Percentiles rank a stretch among this genome's conserved stretches.
phyloP scores from a whole-genome alignment of 2,329 filamentous ascomycete species.

The Aspergillus viridinutans region DNA sequence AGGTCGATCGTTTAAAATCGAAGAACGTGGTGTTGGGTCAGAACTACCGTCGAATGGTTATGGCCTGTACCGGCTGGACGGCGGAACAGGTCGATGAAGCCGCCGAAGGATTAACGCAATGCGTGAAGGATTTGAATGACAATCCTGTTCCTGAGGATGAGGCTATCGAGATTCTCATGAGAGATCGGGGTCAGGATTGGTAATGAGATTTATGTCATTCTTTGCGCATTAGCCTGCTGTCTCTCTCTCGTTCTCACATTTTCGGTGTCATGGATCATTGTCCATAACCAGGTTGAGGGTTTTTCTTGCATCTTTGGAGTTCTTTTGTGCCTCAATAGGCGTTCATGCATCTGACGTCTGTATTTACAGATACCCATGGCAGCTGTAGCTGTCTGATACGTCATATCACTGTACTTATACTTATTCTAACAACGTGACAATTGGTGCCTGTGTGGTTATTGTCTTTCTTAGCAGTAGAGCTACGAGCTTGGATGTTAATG shows the following conservation, averaged over 20 bases:
- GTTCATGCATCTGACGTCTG: not conserved
- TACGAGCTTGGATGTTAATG: not conserved
- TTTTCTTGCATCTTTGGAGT: not conserved
- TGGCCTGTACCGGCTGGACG: constrained; percentile 74
- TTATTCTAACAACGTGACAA: not conserved
- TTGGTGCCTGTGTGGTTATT: not conserved
- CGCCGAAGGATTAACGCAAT: constrained; percentile 73
- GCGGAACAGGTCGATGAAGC: constrained; percentile 76
- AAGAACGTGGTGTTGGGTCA: constrained; percentile 79
- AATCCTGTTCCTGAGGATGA: constrained; percentile 42
- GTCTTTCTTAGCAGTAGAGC: not conserved
- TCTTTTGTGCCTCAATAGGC: not conserved
- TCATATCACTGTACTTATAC: not conserved
- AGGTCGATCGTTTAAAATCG: constrained; percentile 67
- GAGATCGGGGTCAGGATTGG: constrained; percentile 44
- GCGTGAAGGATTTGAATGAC: constrained; percentile 75
- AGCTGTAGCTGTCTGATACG: not conserved
- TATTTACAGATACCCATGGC: constrained; percentile 4
- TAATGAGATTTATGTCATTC: constrained; percentile 11
- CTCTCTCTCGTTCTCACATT: not conserved
- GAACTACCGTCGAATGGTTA: constrained; percentile 84
- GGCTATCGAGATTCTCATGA: constrained; percentile 43
- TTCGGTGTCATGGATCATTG: not conserved
- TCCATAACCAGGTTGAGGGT: not conserved
- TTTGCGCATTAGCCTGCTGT: not conserved